These are phyloP conservation scores for Silybum marianum DNA, from an alignment of 129 eudicot species.

Conservation along the genomic window DNA sequence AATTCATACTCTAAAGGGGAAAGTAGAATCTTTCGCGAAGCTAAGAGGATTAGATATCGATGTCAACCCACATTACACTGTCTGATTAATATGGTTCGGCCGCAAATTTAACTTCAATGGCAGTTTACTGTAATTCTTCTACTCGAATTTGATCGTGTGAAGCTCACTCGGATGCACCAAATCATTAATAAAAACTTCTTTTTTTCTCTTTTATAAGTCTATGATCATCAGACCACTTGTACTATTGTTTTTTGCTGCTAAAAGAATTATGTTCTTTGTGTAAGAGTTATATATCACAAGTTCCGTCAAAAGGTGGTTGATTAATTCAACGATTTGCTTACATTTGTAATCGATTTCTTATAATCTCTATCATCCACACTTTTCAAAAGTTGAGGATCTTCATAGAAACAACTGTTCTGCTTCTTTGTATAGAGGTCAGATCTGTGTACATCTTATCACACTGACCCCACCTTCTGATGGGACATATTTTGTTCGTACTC, in stretches of 20 bases:
- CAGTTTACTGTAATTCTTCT: slow-evolving; percentile 10
- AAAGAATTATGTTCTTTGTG: slow-evolving; percentile 20
- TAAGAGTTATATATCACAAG: slow-evolving; percentile 9
- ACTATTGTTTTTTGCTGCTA: slow-evolving; percentile 23
- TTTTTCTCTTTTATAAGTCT: slow-evolving; percentile 16
- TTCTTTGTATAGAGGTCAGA: neutral
- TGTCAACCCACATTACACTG: slow-evolving; percentile 68
- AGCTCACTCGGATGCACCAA: slow-evolving; percentile 32
- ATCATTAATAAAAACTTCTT: slow-evolving; percentile 23
- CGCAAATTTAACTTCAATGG: neutral
- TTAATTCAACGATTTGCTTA: neutral
- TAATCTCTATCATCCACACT: neutral
- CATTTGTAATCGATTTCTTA: neutral
- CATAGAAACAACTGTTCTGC: neutral
- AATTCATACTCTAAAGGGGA: slow-evolving; percentile 66
- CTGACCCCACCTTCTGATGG: neutral
- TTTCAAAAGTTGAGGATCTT: neutral
- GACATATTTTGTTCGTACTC: too few relatives aligned
- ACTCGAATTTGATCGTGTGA: slow-evolving; percentile 28
- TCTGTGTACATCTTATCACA: neutral
- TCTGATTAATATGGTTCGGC: slow-evolving; percentile 23
- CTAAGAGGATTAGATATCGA: slow-evolving; percentile 68
- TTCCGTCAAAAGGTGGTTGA: neutral
- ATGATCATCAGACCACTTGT: slow-evolving; percentile 4
- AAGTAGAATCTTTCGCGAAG: slow-evolving; percentile 70